These are phyloP conservation scores for Passalora sequoiae DNA, from an alignment of 2,329 filamentous ascomycete genomes.

Conservation along the genomic window DNA sequence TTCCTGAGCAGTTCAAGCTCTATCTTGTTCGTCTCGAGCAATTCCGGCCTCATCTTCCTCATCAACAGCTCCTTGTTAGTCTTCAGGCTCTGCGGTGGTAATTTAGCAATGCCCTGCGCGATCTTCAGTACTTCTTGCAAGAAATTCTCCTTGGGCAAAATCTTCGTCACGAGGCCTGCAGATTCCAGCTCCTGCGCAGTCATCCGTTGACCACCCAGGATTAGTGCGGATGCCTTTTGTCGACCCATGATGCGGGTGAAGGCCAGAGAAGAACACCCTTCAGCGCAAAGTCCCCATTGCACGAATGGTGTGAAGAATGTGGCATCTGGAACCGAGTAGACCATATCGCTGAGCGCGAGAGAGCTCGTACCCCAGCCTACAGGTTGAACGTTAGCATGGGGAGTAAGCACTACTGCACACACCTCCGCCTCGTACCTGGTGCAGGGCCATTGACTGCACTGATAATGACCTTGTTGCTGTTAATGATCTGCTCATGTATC, in stretches of 20 bases:
- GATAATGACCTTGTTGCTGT: constrained; percentile 20
- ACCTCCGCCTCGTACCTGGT: constrained; percentile 9
- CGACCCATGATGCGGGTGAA: constrained; percentile 21
- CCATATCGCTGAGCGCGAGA: constrained; percentile 22
- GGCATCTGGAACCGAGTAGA: constrained; percentile 20
- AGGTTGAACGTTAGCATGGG: not conserved
- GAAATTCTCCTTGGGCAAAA: constrained; percentile 17
- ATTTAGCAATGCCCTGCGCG: constrained; percentile 17
- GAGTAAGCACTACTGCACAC: not conserved
- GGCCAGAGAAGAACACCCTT: constrained; percentile 20
- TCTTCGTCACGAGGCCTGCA: constrained; percentile 20
- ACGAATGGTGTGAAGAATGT: constrained; percentile 26
- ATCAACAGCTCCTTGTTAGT: constrained; percentile 20
- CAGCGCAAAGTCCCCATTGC: constrained; percentile 24
- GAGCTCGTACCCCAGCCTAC: constrained; percentile 15
- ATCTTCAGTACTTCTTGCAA: constrained; percentile 19
- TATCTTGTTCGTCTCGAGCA: constrained; percentile 19
- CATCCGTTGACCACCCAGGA: constrained; percentile 20
- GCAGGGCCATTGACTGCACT: constrained; percentile 23
- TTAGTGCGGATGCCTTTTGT: constrained; percentile 21
- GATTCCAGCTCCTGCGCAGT: constrained; percentile 17
- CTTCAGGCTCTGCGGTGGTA: constrained; percentile 20
- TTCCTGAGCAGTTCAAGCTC: constrained; percentile 19
- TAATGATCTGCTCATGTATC: constrained; percentile 21
- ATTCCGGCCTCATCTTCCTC: constrained; percentile 15